Evolutionary conservation across 805 yeast species (phyloP), one percentile per base, ranked within the genome.

Genomic region (Wickerhamiella galacta): DNA sequence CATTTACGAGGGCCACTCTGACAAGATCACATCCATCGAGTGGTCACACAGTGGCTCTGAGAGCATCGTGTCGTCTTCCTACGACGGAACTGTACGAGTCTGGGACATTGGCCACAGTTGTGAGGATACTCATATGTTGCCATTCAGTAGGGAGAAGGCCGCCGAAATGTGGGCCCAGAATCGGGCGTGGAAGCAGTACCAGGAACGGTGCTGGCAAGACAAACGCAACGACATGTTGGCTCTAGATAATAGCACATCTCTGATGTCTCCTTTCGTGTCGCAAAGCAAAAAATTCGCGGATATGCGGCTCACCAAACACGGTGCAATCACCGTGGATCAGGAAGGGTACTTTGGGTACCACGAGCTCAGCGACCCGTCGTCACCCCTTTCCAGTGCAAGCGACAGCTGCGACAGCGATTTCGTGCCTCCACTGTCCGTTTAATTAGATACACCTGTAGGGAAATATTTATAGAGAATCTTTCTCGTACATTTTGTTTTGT

Each of bases 41-140:
- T 80, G 90, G 87, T 49, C 61, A 3, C 58, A 60, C 33, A 54
- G 56, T 18, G 42, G 52, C 25, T 33, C 38, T 11, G 53, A 58
- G 16, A 70, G 69, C 46, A 40, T 75, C 20, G 67, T 70, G 44
- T 61, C 76, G 1, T 72, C 77, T 6, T 68, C 76, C 2, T 54
- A 59, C 30, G 82, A 76, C 45, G 83, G 83, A 3, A 66, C 63
- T 34, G 64, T 77, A n/a, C 59, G 73, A 8, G 71, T 70, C 37
- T 76, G 85, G 85, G 70, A 70, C 49, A 54, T 70, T 12, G 32
- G 36, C 21, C 37, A 38, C 15, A n/a, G n/a, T n/a, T n/a, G n/a
- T n/a, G n/a, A n/a, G n/a, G n/a, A n/a, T n/a, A n/a, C n/a, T n/a
- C n/a, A n/a, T n/a, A n/a, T n/a, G n/a, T n/a, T n/a, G n/a, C n/a